phyloP scores from a whole-genome alignment of 2,329 filamentous ascomycete species.

The Trichoderma arundinaceum region DNA sequence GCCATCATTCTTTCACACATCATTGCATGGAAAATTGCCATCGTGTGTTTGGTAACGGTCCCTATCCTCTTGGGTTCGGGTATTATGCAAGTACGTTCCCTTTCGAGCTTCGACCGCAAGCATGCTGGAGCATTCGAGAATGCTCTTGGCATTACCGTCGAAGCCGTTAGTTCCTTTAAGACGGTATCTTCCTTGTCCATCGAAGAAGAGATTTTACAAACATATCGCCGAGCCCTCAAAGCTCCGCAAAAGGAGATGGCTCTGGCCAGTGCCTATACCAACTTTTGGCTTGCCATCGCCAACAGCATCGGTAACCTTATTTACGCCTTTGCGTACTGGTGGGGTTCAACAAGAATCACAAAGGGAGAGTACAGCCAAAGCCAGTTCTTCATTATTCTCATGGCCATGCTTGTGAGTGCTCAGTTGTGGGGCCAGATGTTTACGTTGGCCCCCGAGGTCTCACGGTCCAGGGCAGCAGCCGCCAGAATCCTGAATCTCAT shows the following conservation, averaged over 20 bases:
- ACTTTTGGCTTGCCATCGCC: conserved; percentile 65
- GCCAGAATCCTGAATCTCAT: conserved; percentile 61
- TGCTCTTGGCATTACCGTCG: conserved; percentile 68
- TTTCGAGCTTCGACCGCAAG: conserved; percentile 65
- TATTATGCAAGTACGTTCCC: conserved; percentile 68
- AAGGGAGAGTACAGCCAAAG: conserved; percentile 66
- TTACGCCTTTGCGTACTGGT: conserved; percentile 80
- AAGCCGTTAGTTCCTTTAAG: conserved; percentile 69
- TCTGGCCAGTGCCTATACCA: conserved; percentile 56
- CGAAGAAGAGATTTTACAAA: conserved; percentile 56
- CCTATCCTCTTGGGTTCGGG: conserved; percentile 72
- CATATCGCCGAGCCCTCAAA: conserved; percentile 59
- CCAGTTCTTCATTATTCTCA: conserved; percentile 77
- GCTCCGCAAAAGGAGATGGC: conserved; percentile 61
- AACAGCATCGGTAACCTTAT: conserved; percentile 69
- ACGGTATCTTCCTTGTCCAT: conserved; percentile 63
- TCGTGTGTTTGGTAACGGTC: conserved; percentile 72
- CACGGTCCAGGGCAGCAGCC: conserved; percentile 66
- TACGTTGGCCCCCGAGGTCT: conserved; percentile 75
- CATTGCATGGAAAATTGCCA: conserved; percentile 75
- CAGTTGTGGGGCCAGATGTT: conserved; percentile 78
- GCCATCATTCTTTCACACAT: conserved; percentile 73
- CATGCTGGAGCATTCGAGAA: conserved; percentile 69
- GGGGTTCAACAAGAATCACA: conserved; percentile 74
- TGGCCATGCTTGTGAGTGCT: conserved; percentile 73